Percentiles rank a stretch among this genome's conserved stretches.
Evolutionary conservation across 2,329 filamentous ascomycete genomes (phyloP).

Genomic region (Thermothelomyces thermophilus): DNA sequence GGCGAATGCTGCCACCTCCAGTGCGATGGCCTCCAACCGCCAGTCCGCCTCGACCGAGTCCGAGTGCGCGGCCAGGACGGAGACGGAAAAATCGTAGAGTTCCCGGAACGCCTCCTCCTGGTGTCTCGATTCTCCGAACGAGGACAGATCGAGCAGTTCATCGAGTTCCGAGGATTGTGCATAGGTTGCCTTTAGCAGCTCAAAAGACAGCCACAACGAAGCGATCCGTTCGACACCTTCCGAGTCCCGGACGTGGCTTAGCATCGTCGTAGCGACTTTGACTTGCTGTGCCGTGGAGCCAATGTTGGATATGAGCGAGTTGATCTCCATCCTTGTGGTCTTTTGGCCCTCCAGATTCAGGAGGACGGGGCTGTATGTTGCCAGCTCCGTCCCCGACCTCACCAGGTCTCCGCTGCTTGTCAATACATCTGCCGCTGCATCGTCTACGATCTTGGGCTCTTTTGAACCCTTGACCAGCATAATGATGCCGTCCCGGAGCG

Average conservation of each 20-base stretch:
- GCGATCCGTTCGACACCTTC: slow-evolving; percentile 56
- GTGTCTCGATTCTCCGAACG: slow-evolving; percentile 34
- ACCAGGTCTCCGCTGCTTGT: slow-evolving; percentile 28
- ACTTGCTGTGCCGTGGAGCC: slow-evolving; percentile 54
- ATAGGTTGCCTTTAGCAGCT: slow-evolving; percentile 57
- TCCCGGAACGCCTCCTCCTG: slow-evolving; percentile 51
- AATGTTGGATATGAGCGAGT: slow-evolving; percentile 49
- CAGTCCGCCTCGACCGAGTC: slow-evolving; percentile 52
- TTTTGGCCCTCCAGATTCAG: slow-evolving; percentile 60
- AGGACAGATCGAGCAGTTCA: slow-evolving; percentile 56
- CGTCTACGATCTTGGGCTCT: slow-evolving; percentile 28
- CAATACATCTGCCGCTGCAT: slow-evolving; percentile 29
- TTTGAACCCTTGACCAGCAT: slow-evolving; percentile 34
- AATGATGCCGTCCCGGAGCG: slow-evolving; percentile 67
- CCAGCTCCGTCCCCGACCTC: slow-evolving; percentile 18
- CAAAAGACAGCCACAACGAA: slow-evolving; percentile 73
- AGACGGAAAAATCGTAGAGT: slow-evolving; percentile 62
- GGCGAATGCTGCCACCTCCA: slow-evolving; percentile 74
- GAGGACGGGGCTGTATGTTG: slow-evolving; percentile 53
- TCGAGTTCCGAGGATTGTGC: slow-evolving; percentile 50
- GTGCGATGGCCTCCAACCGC: slow-evolving; percentile 68
- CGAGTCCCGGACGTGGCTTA: slow-evolving; percentile 55
- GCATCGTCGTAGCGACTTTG: slow-evolving; percentile 56
- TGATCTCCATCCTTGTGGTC: slow-evolving; percentile 51
- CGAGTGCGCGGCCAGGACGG: slow-evolving; percentile 49